Evolutionary conservation across 75 land plant genomes (phyloP), one percentile per base, ranked within the genome.

Genomic region (Selaginella tamariscina): DNA sequence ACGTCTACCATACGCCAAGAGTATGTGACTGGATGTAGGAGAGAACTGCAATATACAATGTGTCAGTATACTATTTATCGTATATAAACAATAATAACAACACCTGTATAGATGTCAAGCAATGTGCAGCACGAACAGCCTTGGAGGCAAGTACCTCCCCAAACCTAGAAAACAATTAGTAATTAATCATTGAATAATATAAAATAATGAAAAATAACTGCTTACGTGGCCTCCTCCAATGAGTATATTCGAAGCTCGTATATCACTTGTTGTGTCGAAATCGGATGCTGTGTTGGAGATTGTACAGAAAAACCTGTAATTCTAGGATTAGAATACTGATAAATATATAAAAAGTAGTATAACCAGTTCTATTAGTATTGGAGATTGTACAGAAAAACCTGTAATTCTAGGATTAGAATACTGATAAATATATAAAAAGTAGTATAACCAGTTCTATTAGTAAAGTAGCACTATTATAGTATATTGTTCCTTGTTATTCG

Each of bases 191-290:
- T 15, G 5, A 39, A 39, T 5, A 39, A 13, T 9, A 31, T 65
- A 30, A 44, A 32, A 20, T 21, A 49, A 68, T 62, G 29, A 70
- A 54, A 23, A 65, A 29, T 32, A 65, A 32, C 26, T 30, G 0
- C 71, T 82, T 77, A 84, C 86, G 86, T 84, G 63, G 86, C 82
- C 65, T 91, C 83, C 69, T 91, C 97, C 60, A 91, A 79, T 2
- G 92, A 88, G 74, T 91, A 91, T 21, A 88, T 82, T 23, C 97
- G 88, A 32, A 91, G 93, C 81, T 91, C 97, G 76, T 91, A 91
- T 26, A 91, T 81, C 32, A 91, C 80, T 73, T 79, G 88, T 55
- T 85, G 88, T 0, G 89, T 80, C n/a, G 88, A 78, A 73, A 88
- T 75, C 56, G 92, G 89, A 69, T 91, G 97, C 27, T 88, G 79